Evolutionary conservation across 2,329 filamentous ascomycete species (phyloP), one percentile per base, ranked within the genome.

Genomic region (Talaromyces islandicus): DNA sequence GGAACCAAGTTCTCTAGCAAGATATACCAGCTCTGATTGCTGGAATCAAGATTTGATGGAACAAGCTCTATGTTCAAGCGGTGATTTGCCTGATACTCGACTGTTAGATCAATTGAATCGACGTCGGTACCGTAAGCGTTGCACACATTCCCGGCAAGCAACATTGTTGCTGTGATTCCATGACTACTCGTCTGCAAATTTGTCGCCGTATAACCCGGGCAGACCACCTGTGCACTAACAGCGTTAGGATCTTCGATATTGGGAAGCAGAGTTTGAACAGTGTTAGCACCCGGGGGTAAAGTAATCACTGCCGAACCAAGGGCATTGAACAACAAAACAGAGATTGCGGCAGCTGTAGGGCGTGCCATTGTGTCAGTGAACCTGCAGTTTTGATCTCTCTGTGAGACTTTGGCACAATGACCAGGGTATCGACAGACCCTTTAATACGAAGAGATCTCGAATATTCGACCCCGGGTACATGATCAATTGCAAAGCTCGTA

Each of bases 81-180:
- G 65, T 89, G 83, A 17, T 75, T 73, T 6, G 83, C 81, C 69
- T 90, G 85, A 65, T 87, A 88, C 67, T 88, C 83, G 14, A 94
- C 87, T 2, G 84, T 81, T 35, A 95, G 76, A 38, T 80, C 82
- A 55, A 95, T 76, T 4, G 81, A 77, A 25, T 86, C 80, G 29
- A 95, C 77, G 69, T 95, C 91, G 7, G 81, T 88, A 0, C 91
- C 91, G 64, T 93, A 95, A 25, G 85, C 83, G 71, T 93, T 89
- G 78, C 91, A 86, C 10, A 82, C 70, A 27, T 75, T 64, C 2
- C 83, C 84, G 38, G 82, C 82, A 57, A 87, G 69, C 0, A 67
- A 75, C 66, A 86, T 67, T 4, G 74, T 78, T 6, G 83, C 84
- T 3, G 43, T 50, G n/a, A 41, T 38, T 38, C 35, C 35, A 38